Percentiles rank a stretch among this genome's conserved stretches.
phyloP scores from a whole-genome alignment of 768 basidiomycete species.

The Pleurotus cornucopiae region DNA sequence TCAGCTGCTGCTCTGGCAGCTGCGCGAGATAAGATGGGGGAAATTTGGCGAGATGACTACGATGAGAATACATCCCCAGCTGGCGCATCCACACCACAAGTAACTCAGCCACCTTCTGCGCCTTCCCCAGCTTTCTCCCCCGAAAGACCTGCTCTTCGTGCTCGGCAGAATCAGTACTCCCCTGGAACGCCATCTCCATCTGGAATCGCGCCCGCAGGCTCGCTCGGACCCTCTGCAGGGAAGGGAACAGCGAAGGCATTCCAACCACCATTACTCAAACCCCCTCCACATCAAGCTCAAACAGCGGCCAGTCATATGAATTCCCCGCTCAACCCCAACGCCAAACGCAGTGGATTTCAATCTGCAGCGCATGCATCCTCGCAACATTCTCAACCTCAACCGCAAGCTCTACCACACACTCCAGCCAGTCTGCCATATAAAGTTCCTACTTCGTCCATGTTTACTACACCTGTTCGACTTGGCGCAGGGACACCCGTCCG shows the following conservation, averaged over 20 bases:
- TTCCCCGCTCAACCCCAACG: constrained; percentile 27
- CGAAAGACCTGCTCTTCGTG: constrained; percentile 28
- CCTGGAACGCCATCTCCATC: constrained; percentile 39
- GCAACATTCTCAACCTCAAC: constrained; percentile 25
- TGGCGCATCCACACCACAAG: constrained; percentile 1
- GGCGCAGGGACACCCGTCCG: constrained; percentile 2
- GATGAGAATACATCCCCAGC: not conserved
- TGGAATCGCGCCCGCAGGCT: constrained; percentile 16
- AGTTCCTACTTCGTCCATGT: not conserved
- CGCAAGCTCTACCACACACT: not conserved
- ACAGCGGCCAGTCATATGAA: constrained; percentile 8
- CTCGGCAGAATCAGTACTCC: constrained; percentile 29
- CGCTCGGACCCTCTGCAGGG: constrained; percentile 11
- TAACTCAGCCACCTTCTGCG: constrained; percentile 20
- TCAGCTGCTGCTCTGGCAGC: constrained; percentile 50
- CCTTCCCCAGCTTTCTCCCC: constrained; percentile 18
- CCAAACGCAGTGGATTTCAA: not conserved
- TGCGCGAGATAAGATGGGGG: constrained; percentile 45
- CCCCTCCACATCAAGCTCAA: constrained; percentile 7
- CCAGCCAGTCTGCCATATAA: not conserved
- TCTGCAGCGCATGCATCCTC: not conserved
- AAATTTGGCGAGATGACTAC: constrained; percentile 41
- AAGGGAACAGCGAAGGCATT: constrained; percentile 19
- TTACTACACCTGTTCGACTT: constrained; percentile 15
- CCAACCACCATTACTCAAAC: constrained; percentile 15